Percentiles rank a stretch among this genome's conserved stretches.
Conservation (phyloP, 164 flowering plant species). For the Kalanchoe fedtschenkoi region DNA sequence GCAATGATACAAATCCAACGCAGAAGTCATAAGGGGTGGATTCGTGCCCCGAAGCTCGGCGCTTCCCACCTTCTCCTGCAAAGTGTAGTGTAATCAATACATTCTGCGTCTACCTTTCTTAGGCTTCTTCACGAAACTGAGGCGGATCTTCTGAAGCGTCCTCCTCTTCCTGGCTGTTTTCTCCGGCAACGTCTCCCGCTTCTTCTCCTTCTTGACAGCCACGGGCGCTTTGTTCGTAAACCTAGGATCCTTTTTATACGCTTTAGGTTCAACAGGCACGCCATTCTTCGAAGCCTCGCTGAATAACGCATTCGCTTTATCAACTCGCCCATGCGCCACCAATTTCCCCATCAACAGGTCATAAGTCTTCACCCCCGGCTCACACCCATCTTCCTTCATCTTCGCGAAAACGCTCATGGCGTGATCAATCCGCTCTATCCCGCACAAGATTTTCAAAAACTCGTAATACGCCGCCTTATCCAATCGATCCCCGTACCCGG, state of each 20-base stretch:
- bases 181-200: conserved; percentile 88
- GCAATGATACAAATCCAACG: too few species aligned
- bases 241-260: conserved; percentile 53
- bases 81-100: conserved; percentile 17
- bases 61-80: background rate
- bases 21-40: too few species aligned
- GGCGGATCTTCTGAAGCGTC: conserved; percentile 45
- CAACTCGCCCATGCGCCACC: conserved; percentile 54
- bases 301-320: conserved; percentile 55
- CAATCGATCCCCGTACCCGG: conserved; percentile 54
- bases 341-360: conserved; percentile 69
- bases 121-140: conserved; percentile 94
- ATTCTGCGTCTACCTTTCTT: conserved; percentile 37
- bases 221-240: conserved; percentile 50
- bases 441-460: conserved; percentile 73
- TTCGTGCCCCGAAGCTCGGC: background rate
- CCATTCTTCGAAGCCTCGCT: conserved; percentile 55
- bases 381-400: conserved; percentile 78
- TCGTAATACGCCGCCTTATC: conserved; percentile 60
- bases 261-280: conserved; percentile 40
- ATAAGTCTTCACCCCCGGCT: conserved; percentile 67
- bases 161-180: conserved; percentile 86
- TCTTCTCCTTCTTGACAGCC: conserved; percentile 50
- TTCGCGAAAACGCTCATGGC: conserved; percentile 65
- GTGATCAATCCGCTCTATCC: conserved; percentile 90